Percentiles rank a stretch among this genome's conserved stretches.
phyloP scores from a whole-genome alignment of 2,329 filamentous ascomycete genomes.

The Sporothrix globosa region DNA sequence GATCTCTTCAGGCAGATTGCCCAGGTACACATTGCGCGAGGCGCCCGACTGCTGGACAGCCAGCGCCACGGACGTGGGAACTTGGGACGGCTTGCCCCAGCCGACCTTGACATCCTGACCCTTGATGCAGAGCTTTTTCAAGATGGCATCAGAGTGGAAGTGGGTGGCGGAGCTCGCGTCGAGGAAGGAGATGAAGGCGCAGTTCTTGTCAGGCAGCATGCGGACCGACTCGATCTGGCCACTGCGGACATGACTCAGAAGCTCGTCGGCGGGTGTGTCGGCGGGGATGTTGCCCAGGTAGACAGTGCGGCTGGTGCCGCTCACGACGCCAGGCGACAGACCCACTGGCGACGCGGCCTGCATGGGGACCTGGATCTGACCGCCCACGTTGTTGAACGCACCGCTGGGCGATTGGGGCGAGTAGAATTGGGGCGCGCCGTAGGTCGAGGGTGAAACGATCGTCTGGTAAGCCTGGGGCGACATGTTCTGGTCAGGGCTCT shows the following conservation, averaged over 20 bases:
- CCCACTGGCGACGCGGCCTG: constrained; percentile 74
- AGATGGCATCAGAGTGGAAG: constrained; percentile 98
- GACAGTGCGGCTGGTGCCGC: constrained; percentile 91
- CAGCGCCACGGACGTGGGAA: constrained; percentile 94
- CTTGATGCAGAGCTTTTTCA: constrained; percentile 99
- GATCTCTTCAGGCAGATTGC: constrained; percentile 88
- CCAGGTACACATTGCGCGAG: constrained; percentile 94
- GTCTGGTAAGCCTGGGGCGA: constrained; percentile 83
- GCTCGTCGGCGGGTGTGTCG: constrained; percentile 95
- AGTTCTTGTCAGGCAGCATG: constrained; percentile 97
- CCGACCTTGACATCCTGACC: constrained; percentile 99
- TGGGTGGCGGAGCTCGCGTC: constrained; percentile 97
- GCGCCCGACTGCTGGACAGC: constrained; percentile 97
- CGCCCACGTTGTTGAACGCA: constrained; percentile 67
- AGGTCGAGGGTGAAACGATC: constrained; percentile 82
- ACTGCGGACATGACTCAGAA: constrained; percentile 91
- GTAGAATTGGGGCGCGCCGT: constrained; percentile 80
- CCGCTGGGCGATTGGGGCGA: constrained; percentile 84
- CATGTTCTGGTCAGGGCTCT: constrained; percentile 75
- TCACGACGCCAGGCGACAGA: constrained; percentile 77
- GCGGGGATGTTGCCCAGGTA: constrained; percentile 98
- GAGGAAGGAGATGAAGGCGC: constrained; percentile 98
- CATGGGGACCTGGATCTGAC: constrained; percentile 63
- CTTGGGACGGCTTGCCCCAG: constrained; percentile 98
- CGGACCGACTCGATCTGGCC: constrained; percentile 99